Evolutionary conservation across 768 basidiomycete species (phyloP).

Genomic region (Vishniacozyma victoriae): DNA sequence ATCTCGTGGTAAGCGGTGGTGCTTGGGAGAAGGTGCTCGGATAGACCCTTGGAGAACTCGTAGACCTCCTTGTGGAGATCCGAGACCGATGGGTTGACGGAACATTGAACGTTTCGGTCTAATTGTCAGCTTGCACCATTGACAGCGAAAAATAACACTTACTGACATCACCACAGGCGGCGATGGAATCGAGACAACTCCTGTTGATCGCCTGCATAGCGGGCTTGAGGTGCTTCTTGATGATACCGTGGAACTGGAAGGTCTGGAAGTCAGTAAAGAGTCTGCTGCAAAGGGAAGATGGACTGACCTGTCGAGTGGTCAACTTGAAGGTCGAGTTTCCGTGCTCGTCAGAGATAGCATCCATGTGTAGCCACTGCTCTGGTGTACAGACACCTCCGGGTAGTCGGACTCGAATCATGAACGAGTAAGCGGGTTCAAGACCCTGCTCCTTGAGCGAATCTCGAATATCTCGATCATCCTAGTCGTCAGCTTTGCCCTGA

Average conservation of each 20-base stretch:
- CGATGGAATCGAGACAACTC: slow-evolving; percentile 84
- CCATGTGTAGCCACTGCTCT: slow-evolving; percentile 89
- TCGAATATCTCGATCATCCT: slow-evolving; percentile 97
- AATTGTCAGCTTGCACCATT: not conserved
- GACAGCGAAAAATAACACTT: slow-evolving; percentile 45
- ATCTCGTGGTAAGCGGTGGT: slow-evolving; percentile 97
- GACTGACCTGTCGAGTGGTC: slow-evolving; percentile 75
- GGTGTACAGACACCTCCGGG: slow-evolving; percentile 92
- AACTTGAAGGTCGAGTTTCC: slow-evolving; percentile 93
- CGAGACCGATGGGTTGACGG: slow-evolving; percentile 85
- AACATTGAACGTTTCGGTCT: slow-evolving; percentile 78
- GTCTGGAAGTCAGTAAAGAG: too few relatives aligned
- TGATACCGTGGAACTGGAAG: slow-evolving; percentile 99
- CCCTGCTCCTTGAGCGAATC: slow-evolving; percentile 90
- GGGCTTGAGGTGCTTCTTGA: slow-evolving; percentile 91
- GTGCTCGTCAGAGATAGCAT: slow-evolving; percentile 92
- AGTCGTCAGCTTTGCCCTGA: slow-evolving; percentile 30
- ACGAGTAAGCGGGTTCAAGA: slow-evolving; percentile 88
- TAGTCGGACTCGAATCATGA: slow-evolving; percentile 97
- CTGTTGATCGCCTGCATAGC: slow-evolving; percentile 95
- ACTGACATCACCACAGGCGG: slow-evolving; percentile 98
- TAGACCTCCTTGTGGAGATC: slow-evolving; percentile 75
- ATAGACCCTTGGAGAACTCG: slow-evolving; percentile 74
- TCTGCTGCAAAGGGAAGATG: too few relatives aligned
- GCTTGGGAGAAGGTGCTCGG: slow-evolving; percentile 76